Percentiles rank a stretch among this genome's conserved stretches.
Evolutionary conservation across 495 filamentous ascomycete species (phyloP).

Genomic region (Penicillium soppii): DNA sequence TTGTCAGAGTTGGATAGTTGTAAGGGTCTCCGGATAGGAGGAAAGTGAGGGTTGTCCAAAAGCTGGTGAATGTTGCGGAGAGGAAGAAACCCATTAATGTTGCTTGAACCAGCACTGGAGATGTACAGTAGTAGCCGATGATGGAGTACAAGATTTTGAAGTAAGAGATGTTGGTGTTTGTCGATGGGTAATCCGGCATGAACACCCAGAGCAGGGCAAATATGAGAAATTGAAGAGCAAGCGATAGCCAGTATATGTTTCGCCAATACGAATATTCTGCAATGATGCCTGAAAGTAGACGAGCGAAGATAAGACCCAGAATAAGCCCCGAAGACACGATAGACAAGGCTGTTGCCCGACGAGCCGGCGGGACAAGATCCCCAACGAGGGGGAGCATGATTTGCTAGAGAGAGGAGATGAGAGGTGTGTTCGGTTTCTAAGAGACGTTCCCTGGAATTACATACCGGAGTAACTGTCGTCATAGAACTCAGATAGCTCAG

Average conservation of each 20-base stretch:
- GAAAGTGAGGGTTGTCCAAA: conserved; percentile 86
- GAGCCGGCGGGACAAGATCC: conserved; percentile 70
- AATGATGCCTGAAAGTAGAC: conserved; percentile 72
- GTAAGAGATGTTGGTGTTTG: conserved; percentile 63
- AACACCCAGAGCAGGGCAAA: conserved; percentile 64
- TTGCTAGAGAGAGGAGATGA: conserved; percentile 44
- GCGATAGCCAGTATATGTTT: conserved; percentile 76
- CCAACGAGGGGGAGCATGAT: conserved; percentile 83
- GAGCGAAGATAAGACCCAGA: conserved; percentile 73
- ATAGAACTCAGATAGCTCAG: conserved; percentile 69
- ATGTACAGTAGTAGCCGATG: conserved; percentile 53
- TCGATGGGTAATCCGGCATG: conserved; percentile 79
- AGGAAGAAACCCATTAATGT: conserved; percentile 58
- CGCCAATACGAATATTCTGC: conserved; percentile 72
- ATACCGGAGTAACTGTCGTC: conserved; percentile 75
- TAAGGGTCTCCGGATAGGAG: conserved; percentile 69
- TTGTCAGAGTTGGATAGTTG: conserved; percentile 60
- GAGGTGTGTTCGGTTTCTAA: not conserved
- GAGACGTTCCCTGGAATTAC: not conserved
- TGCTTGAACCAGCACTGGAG: conserved; percentile 69
- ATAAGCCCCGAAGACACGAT: conserved; percentile 78
- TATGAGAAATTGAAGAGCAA: conserved; percentile 72
- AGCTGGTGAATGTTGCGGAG: conserved; percentile 60
- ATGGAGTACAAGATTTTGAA: conserved; percentile 64
- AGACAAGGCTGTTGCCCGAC: conserved; percentile 64